Percentiles rank a stretch among this genome's conserved stretches.
Conservation (phyloP, 306 rosid genomes). For the Vigna unguiculata region DNA sequence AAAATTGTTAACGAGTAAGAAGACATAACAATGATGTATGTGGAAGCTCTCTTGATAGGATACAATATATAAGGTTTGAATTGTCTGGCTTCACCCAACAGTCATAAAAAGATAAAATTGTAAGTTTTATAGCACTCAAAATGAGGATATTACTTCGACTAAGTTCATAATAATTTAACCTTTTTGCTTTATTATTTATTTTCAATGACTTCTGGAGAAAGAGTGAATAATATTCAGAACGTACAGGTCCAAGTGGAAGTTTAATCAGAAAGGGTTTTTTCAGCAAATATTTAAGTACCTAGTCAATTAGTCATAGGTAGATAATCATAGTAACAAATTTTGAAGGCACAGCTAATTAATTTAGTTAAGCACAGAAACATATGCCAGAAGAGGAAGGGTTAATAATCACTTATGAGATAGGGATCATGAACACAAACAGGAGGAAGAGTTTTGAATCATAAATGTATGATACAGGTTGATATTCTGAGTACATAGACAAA, state of each 20-base stretch:
- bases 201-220: neutral
- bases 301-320: neutral
- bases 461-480: too few species aligned
- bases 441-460: slow-evolving; percentile 76
- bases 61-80: slow-evolving; percentile 72
- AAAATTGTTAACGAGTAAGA: slow-evolving; percentile 69
- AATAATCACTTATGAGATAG: slow-evolving; percentile 64
- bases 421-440: slow-evolving; percentile 74
- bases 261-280: neutral
- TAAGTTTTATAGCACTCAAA: too few species aligned
- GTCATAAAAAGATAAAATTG: too few species aligned
- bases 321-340: neutral
- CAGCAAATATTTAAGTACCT: neutral
- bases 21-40: slow-evolving; percentile 76
- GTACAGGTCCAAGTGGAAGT: neutral
- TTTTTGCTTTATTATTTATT: neutral
- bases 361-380: neutral
- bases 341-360: neutral
- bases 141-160: too few species aligned
- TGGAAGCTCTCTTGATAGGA: slow-evolving; percentile 69
- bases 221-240: neutral
- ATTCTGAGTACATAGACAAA: too few species aligned
- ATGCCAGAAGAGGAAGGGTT: neutral
- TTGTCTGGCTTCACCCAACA: slow-evolving; percentile 62
- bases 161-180: too few species aligned